Conservation (phyloP, 2,329 filamentous ascomycete species). For the Aspergillus ochraceoroseus region DNA sequence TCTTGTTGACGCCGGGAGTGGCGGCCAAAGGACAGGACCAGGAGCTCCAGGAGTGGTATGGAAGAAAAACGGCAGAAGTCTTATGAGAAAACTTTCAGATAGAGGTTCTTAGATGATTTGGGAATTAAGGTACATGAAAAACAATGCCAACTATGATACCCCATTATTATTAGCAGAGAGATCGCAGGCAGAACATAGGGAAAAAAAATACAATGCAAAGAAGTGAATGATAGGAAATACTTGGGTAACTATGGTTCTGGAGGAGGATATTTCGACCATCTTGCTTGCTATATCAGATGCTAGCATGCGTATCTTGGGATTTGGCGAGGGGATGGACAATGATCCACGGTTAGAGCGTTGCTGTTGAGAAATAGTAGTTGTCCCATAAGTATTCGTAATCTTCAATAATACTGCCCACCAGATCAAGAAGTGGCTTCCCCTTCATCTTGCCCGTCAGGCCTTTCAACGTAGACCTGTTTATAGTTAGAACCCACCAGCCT, state of each 20-base stretch:
- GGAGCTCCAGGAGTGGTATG: conserved; percentile 79
- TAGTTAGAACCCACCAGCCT: conserved; percentile 23
- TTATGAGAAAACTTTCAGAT: conserved; percentile 50
- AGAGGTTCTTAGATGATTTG: neutral
- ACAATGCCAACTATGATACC: conserved; percentile 12
- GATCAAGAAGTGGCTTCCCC: conserved; percentile 68
- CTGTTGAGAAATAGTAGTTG: conserved; percentile 84
- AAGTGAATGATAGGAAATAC: too few species aligned
- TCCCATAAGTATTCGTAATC: conserved; percentile 99
- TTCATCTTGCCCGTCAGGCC: conserved; percentile 66
- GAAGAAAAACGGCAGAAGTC: conserved; percentile 61
- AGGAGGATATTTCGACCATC: too few species aligned
- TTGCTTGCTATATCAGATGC: too few species aligned
- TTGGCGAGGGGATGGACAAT: conserved; percentile 13
- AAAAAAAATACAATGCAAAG: neutral
- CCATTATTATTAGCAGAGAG: neutral
- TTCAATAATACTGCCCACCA: conserved; percentile 80
- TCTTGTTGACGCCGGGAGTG: conserved; percentile 51
- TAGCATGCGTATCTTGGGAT: too few species aligned
- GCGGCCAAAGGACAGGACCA: conserved; percentile 46
- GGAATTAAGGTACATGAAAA: neutral
- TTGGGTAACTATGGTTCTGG: too few species aligned
- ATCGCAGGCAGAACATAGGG: too few species aligned
- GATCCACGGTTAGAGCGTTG: conserved; percentile 43
- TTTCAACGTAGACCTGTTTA: conserved; percentile 56